phyloP scores from a whole-genome alignment of 306 rosid species.

The Cucumis hystrix region DNA sequence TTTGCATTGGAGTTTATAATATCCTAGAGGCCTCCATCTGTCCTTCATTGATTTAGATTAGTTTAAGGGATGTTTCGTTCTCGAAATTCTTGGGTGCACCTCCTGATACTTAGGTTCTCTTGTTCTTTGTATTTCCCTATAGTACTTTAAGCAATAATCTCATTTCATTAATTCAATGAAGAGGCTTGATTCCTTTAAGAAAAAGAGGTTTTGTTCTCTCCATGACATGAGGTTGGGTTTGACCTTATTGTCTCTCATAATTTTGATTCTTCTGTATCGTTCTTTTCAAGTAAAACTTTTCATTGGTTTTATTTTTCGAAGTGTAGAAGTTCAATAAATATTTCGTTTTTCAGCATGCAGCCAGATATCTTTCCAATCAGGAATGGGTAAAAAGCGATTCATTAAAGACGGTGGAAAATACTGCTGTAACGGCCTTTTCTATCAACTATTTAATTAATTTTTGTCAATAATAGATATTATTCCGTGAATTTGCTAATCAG shows the following conservation, averaged over 20 bases:
- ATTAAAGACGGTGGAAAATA: conserved; percentile 85
- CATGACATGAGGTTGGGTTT: background rate
- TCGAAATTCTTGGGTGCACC: background rate
- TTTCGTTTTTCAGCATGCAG: conserved; percentile 69
- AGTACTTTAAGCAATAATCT: too few relatives aligned
- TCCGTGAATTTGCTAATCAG: conserved; percentile 13
- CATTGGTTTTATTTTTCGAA: background rate
- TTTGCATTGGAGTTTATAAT: background rate
- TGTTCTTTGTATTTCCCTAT: too few relatives aligned
- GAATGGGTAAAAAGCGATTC: conserved; percentile 95
- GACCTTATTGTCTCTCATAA: background rate
- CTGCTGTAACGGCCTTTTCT: conserved; percentile 52
- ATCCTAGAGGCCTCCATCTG: background rate
- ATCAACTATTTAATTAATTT: conserved; percentile 3
- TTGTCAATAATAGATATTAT: conserved; percentile 7
- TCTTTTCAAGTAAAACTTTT: too few relatives aligned
- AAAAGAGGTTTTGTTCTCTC: background rate
- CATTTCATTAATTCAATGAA: too few relatives aligned
- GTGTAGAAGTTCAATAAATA: background rate
- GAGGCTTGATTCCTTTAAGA: too few relatives aligned
- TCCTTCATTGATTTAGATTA: background rate
- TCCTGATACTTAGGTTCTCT: too few relatives aligned
- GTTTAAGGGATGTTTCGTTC: background rate
- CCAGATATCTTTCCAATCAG: conserved; percentile 92
- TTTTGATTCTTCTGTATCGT: background rate